Percentiles rank a stretch among this genome's conserved stretches.
Conservation (phyloP, 768 basidiomycete genomes). For the Russula virescens region DNA sequence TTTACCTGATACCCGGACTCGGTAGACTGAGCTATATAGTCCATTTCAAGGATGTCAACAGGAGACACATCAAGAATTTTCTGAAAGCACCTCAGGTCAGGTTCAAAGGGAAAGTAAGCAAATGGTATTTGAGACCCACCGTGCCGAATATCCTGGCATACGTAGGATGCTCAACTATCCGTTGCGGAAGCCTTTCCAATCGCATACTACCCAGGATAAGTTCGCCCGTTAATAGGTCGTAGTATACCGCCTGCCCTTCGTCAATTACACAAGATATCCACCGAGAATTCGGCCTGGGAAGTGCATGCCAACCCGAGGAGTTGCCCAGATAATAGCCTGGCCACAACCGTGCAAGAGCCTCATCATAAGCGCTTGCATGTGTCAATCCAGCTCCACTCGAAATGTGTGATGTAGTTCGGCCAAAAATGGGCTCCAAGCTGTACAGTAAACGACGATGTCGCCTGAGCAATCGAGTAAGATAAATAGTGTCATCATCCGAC, state of each 20-base stretch:
- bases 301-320: slow-evolving; percentile 5
- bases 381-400: not conserved
- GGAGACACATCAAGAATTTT: slow-evolving; percentile 4
- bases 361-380: not conserved
- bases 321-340: not conserved
- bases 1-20: slow-evolving; percentile 4
- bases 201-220: not conserved
- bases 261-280: not conserved
- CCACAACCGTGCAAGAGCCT: not conserved
- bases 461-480: not conserved
- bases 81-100: not conserved
- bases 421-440: not conserved
- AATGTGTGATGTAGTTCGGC: not conserved
- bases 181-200: slow-evolving; percentile 4
- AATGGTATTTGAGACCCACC: not conserved
- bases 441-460: slow-evolving; percentile 7
- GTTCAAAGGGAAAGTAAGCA: not conserved
- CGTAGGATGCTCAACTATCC: not conserved
- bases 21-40: not conserved
- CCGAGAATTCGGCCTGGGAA: slow-evolving; percentile 6
- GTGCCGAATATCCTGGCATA: slow-evolving; percentile 3
- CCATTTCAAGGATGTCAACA: not conserved
- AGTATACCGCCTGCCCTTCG: slow-evolving; percentile 2
- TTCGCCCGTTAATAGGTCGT: not conserved
- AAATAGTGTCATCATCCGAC: not conserved